Conservation (phyloP, 169 alveolate genomes). For the Cytauxzoon felis region DNA sequence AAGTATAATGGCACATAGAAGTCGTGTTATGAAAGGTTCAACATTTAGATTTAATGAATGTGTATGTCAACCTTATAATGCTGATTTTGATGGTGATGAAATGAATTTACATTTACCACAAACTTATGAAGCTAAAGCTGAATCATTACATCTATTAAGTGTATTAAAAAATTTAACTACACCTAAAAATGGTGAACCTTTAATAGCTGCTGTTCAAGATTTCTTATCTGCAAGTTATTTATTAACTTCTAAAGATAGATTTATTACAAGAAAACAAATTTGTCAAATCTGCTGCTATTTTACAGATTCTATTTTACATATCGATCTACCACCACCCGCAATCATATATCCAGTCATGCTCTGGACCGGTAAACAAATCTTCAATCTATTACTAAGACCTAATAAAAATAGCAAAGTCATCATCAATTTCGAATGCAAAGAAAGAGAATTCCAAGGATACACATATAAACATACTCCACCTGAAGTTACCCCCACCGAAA, state of each 20-base stretch:
- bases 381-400: conserved; percentile 89
- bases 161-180: conserved; percentile 90
- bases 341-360: conserved; percentile 91
- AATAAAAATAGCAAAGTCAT: conserved; percentile 79
- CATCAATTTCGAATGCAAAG: conserved; percentile 86
- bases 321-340: conserved; percentile 92
- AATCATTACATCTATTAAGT: conserved; percentile 91
- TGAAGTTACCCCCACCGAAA: too few species aligned
- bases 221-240: conserved; percentile 87
- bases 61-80: conserved; percentile 98
- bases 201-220: conserved; percentile 93
- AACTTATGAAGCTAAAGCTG: conserved; percentile 96
- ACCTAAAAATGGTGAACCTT: conserved; percentile 97
- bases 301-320: conserved; percentile 83
- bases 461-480: too few species aligned
- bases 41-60: conserved; percentile 96
- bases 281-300: conserved; percentile 87
- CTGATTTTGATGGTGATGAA: conserved; percentile 99
- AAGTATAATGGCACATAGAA: conserved; percentile 96
- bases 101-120: conserved; percentile 99
- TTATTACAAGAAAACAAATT: conserved; percentile 88
- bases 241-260: conserved; percentile 92
- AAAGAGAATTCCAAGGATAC: conserved; percentile 80
- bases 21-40: conserved; percentile 90
- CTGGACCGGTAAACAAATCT: conserved; percentile 98